Base-by-base conservation (phyloP, 2,329 filamentous ascomycete species). In the Calonectria hawksworthii region DNA sequence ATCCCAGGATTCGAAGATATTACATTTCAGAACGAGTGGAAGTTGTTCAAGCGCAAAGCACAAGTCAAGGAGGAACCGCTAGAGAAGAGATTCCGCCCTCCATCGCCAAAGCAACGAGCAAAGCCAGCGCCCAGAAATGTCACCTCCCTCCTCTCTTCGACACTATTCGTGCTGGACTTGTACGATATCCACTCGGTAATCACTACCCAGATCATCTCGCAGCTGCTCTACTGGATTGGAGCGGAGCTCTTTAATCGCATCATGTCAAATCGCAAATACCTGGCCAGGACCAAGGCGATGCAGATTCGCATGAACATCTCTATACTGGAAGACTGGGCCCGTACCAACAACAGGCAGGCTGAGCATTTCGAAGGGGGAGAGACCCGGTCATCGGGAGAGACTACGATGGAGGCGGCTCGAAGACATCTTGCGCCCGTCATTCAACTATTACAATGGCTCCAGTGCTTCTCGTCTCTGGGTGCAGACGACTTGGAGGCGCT, bases 271-370 rank as follows among this genome's bases (percentile, higher is more conserved):
- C 92, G 95, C 77, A 96, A 96, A 83, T 99, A 98, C 82, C 89
- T 99, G 13, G 96, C 97, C 8, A 92, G 97, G 68, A 99, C 97
- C 23, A 99, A 99, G 85, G 97, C 97, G 4, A 99, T 99, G 97
- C 97, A 99, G 84, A 99, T 99, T 80, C 95, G 97, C 78, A 99
- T 99, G 96, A 99, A 99, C 83, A 93, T 99, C 9, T 99, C 97
- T 0, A 94, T 93, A 10, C 88, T 99, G 26, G 97, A 99, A 84
- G 97, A 99, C 82, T 99, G 97, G 97, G 96, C 97, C 1, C 91
- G 96, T 36, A 90, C 92, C 21, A 99, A 99, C 85, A 99, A 98
- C 83, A 92, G 97, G 34, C 94, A 98, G 79, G 96, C 97, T 1
- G 97, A 99, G 83, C 96, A 99, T 85, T 99, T 95, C 83, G 96